Percentiles rank a stretch among this genome's conserved stretches.
Conservation (phyloP, 306 rosid species). For the Pyrus communis region DNA sequence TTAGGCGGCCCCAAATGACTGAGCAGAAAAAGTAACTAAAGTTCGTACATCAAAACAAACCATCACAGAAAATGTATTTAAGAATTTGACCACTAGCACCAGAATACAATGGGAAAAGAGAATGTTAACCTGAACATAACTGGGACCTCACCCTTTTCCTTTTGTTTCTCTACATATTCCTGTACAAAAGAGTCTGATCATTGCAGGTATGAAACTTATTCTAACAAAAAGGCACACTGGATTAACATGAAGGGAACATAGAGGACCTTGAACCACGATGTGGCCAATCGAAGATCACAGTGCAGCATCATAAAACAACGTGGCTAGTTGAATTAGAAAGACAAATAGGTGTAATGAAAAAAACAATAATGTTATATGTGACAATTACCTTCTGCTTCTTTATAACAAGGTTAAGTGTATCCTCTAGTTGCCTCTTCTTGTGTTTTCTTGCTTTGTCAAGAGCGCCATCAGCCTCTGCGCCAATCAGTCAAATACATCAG, state of each 20-base stretch:
- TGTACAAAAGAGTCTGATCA: slow-evolving; percentile 36
- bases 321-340: not conserved
- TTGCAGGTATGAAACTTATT: not conserved
- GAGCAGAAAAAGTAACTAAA: slow-evolving; percentile 31
- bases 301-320: not conserved
- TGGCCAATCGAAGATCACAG: not conserved
- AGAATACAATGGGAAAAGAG: not conserved
- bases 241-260: not conserved
- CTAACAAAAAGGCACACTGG: not conserved
- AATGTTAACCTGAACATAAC: slow-evolving; percentile 89
- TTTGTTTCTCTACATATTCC: slow-evolving; percentile 89
- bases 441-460: slow-evolving; percentile 98
- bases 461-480: slow-evolving; percentile 98
- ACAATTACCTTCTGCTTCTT: slow-evolving; percentile 82
- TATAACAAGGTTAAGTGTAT: slow-evolving; percentile 81
- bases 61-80: slow-evolving; percentile 2
- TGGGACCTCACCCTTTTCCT: slow-evolving; percentile 91
- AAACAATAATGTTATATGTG: not conserved
- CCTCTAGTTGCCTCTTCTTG: slow-evolving; percentile 94
- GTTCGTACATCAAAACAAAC: slow-evolving; percentile 24
- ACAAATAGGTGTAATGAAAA: not conserved
- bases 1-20: slow-evolving; percentile 97
- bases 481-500: slow-evolving; percentile 18
- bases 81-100: slow-evolving; percentile 3
- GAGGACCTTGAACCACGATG: not conserved